Conservation (phyloP, 2,329 filamentous ascomycete species). For the Aureobasidium sp. region DNA sequence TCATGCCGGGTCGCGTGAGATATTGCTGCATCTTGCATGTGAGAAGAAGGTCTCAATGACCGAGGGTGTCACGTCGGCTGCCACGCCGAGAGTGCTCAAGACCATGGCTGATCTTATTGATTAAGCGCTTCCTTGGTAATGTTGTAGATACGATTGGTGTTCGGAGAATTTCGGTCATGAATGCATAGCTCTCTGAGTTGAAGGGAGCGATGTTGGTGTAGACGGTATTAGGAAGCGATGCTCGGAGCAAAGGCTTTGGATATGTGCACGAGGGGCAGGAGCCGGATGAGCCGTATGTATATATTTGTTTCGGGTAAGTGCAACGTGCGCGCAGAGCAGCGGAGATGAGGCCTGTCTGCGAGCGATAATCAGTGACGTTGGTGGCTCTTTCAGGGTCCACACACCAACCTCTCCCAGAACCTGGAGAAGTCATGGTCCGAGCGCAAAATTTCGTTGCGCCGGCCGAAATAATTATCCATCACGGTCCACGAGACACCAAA, state of each 20-base stretch:
- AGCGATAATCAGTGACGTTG: neutral
- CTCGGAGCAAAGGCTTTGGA: neutral
- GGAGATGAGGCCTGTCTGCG: constrained; percentile 4
- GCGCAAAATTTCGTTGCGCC: neutral
- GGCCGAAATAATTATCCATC: neutral
- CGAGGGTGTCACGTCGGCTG: constrained; percentile 77
- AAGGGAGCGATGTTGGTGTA: neutral
- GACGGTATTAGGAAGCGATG: neutral
- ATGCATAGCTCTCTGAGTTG: neutral
- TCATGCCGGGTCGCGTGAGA: neutral
- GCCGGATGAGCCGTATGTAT: neutral
- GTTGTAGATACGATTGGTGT: neutral
- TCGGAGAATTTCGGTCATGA: neutral
- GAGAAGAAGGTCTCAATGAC: constrained; percentile 79
- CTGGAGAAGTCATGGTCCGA: neutral
- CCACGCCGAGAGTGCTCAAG: constrained; percentile 74
- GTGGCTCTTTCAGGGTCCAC: constrained; percentile 1
- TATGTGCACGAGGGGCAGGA: neutral
- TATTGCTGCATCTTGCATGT: constrained; percentile 55
- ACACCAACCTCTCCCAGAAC: neutral
- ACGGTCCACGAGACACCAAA: neutral
- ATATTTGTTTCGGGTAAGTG: neutral
- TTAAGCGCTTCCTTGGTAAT: neutral
- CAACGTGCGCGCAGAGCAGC: neutral
- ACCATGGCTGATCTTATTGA: constrained; percentile 41